Percentiles rank a stretch among this genome's conserved stretches.
Conservation (phyloP, 2,329 filamentous ascomycete species). For the Pseudopithomyces chartarum region DNA sequence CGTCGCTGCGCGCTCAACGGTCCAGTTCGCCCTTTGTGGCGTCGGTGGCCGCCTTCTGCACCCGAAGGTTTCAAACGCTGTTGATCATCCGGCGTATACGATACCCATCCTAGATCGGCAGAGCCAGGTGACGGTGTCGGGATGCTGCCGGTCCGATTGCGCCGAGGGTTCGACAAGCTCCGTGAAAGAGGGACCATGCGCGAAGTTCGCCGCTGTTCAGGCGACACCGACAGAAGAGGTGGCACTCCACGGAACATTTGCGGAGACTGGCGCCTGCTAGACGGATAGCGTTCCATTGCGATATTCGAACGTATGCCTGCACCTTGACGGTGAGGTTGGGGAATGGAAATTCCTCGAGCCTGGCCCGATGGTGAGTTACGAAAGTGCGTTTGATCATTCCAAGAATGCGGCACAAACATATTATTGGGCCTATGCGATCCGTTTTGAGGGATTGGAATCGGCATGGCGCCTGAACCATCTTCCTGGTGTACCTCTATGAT, state of each 20-base stretch:
- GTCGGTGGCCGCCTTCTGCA: conserved; percentile 29
- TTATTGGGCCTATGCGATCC: conserved; percentile 22
- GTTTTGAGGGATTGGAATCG: conserved; percentile 38
- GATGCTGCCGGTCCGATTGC: conserved; percentile 20
- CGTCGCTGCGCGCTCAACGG: conserved; percentile 40
- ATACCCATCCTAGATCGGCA: conserved; percentile 38
- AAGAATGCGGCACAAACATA: conserved; percentile 17
- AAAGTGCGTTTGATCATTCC: conserved; percentile 12
- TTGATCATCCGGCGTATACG: conserved; percentile 39
- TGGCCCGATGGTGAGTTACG: conserved; percentile 17
- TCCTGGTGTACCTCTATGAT: conserved; percentile 34
- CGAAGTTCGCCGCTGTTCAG: conserved; percentile 24
- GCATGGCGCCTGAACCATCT: conserved; percentile 15
- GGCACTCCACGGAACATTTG: conserved; percentile 23
- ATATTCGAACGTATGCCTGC: background rate
- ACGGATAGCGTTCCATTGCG: background rate
- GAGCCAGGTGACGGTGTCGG: conserved; percentile 35
- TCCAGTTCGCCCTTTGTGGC: conserved; percentile 38
- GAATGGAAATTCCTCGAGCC: conserved; percentile 35
- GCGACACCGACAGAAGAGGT: conserved; percentile 33
- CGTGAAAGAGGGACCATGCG: conserved; percentile 29
- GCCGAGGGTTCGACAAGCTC: conserved; percentile 30
- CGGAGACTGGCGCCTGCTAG: conserved; percentile 18
- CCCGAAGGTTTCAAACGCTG: conserved; percentile 38
- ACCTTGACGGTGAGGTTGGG: conserved; percentile 22